phyloP scores from a whole-genome alignment of 441 rosid species.

The Daphne laureola region DNA sequence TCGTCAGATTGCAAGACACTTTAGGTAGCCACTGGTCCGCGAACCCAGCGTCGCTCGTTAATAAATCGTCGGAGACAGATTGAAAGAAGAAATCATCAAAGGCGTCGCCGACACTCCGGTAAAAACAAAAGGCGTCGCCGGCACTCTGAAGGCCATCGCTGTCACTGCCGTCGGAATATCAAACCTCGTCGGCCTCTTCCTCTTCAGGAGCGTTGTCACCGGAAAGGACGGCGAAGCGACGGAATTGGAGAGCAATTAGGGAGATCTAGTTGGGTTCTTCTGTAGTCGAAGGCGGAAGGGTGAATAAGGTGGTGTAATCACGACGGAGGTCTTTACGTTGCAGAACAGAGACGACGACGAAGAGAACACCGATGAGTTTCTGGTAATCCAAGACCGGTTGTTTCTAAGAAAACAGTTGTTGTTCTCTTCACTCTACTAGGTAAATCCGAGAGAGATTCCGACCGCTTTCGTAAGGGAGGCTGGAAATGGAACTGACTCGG shows the following conservation, averaged over 20 bases:
- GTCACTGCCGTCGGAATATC: conserved; percentile 41
- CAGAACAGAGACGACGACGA: conserved; percentile 62
- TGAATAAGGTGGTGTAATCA: conserved; percentile 26
- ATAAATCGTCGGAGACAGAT: too few relatives aligned
- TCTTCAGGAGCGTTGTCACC: conserved; percentile 34
- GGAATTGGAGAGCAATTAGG: conserved; percentile 16
- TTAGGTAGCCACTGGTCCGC: too few relatives aligned
- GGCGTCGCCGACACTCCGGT: too few relatives aligned
- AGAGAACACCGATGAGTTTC: conserved; percentile 79
- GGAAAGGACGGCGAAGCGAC: conserved; percentile 10
- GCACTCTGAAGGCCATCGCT: conserved; percentile 17
- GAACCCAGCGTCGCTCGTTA: too few relatives aligned
- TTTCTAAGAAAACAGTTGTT: too few relatives aligned
- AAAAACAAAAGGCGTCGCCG: conserved; percentile 22
- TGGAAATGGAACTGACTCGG: too few relatives aligned
- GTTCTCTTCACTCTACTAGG: too few relatives aligned
- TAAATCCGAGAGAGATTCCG: too few relatives aligned
- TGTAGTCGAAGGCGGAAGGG: conserved; percentile 39
- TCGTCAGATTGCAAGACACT: too few relatives aligned
- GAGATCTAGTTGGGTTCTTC: conserved; percentile 32
- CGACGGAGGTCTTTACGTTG: conserved; percentile 32
- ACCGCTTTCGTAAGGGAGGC: too few relatives aligned
- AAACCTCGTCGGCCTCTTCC: conserved; percentile 69
- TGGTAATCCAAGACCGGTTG: too few relatives aligned
- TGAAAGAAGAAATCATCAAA: too few relatives aligned